Evolutionary conservation across 2,329 filamentous ascomycete genomes (phyloP).

Genomic region (Stagonosporopsis rhizophila): DNA sequence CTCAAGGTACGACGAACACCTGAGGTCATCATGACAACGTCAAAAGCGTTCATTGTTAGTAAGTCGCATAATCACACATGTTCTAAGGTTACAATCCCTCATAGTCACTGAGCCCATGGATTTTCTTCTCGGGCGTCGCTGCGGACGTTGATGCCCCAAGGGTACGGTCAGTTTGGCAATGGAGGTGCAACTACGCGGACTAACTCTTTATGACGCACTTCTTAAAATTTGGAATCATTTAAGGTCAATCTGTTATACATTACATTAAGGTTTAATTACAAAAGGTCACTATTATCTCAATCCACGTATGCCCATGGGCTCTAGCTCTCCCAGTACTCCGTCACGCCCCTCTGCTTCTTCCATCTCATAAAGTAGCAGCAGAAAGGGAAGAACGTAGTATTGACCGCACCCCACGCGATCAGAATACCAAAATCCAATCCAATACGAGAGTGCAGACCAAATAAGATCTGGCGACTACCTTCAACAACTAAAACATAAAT

Average conservation of each 20-base stretch:
- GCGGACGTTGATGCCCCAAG: not conserved
- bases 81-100: no score
- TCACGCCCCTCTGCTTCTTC: constrained; percentile 27
- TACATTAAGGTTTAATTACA: not conserved
- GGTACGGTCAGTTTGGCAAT: not conserved
- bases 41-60: not conserved
- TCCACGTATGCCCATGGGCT: not conserved
- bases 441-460: constrained; percentile 65
- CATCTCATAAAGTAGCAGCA: constrained; percentile 51
- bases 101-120: no score
- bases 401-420: constrained; percentile 64
- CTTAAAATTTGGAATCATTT: no score
- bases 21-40: constrained; percentile 31
- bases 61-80: not conserved
- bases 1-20: constrained; percentile 4
- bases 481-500: constrained; percentile 58
- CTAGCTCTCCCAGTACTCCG: constrained; percentile 23
- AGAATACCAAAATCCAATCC: constrained; percentile 68
- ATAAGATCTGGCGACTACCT: constrained; percentile 66
- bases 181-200: not conserved
- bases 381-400: constrained; percentile 62
- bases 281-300: not conserved
- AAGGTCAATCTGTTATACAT: not conserved
- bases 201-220: not conserved
- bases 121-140: not conserved